Base-by-base conservation (phyloP, 306 rosid species). In the Ormosia semicastrata region DNA sequence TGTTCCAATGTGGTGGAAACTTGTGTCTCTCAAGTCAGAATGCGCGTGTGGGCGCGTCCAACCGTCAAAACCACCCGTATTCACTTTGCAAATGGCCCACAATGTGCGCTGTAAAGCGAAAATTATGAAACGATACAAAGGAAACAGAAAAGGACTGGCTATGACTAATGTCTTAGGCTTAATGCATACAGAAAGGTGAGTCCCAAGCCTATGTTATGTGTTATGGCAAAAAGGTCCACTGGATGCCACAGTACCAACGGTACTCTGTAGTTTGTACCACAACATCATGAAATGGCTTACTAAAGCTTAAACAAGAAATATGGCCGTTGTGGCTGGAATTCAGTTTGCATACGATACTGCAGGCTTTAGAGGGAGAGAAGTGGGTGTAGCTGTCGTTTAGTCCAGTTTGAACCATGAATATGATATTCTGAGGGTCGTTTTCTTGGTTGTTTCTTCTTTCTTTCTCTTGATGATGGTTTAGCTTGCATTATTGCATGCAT, bases 261-360 rank as follows among this genome's bases (percentile, higher is more conserved):
- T 60, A 83, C 78, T 32, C 17, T 69, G 68, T 69, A 60, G 60
- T 18, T 50, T 69, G 73, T 60, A 82, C 58, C 49, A 37, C 17
- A 40, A 0, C 32, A 24, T 11, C 4, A 1, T 49, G 43, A 13
- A 44, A 15, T 18, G 53, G 18, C n/a, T 46, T 65, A 14, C 40
- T 39, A 54, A 39, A 4, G 1, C 56, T 11, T 4, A 11, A 3
- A 34, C 44, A 36, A 39, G 12, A 74, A 49, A 81, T 60, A 62
- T 49, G 53, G 68, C 29, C 52, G 50, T 73, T 66, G 82, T 18
- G 68, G 41, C 8, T 8, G 37, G 12, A 5, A 47, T 47, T 59
- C 59, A 43, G 30, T 32, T 75, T 75, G 14, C 32, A 24, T 6
- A 5, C 29, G 8, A 52, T 13, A 39, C 8, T 15, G 66, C 36